Conservation (phyloP, 495 filamentous ascomycete genomes). For the Neurospora sp. region DNA sequence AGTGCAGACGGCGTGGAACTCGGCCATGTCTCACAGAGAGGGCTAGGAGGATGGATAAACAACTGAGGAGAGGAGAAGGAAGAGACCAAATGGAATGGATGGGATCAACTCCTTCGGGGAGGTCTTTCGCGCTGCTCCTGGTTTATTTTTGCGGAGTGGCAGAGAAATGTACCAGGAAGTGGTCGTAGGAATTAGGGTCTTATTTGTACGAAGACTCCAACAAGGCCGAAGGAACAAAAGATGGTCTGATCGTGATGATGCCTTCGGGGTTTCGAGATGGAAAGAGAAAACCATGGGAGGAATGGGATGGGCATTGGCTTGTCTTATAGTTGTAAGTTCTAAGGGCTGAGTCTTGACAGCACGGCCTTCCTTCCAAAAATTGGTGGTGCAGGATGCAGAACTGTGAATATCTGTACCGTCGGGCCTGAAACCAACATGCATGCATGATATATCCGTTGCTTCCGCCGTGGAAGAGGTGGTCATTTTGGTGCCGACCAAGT, state of each 20-base stretch:
- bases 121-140: not conserved
- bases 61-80: not conserved
- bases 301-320: not conserved
- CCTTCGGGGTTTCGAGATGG: not conserved
- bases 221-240: not conserved
- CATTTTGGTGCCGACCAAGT: not conserved
- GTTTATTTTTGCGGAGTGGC: not conserved
- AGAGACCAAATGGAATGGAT: not conserved
- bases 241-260: not conserved
- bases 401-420: not conserved
- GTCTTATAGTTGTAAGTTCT: not conserved
- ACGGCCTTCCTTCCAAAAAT: not conserved
- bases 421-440: not conserved
- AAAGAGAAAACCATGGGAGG: not conserved
- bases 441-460: not conserved
- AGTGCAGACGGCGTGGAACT: not conserved
- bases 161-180: not conserved
- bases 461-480: not conserved
- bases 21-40: not conserved
- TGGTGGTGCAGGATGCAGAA: not conserved
- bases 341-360: not conserved
- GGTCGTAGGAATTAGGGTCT: not conserved
- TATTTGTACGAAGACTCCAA: not conserved
- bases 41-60: not conserved
- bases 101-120: not conserved